These are phyloP conservation scores for Sugiyamaella sp. DNA, from an alignment of 1,139 yeast species.

Conservation along the genomic window DNA sequence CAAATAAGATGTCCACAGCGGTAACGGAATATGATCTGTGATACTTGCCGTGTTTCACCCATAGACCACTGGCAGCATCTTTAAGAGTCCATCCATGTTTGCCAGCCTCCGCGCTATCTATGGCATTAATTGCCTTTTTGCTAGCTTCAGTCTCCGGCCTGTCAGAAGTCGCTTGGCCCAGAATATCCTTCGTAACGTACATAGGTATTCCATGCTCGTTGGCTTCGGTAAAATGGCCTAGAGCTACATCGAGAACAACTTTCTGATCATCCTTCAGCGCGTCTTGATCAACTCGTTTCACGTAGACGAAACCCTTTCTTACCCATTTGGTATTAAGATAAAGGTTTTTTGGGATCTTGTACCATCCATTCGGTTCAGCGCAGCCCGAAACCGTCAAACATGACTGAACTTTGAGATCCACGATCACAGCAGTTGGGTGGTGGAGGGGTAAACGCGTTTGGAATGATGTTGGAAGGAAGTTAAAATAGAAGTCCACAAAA, in stretches of 20 bases:
- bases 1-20: slow-evolving; percentile 68
- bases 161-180: slow-evolving; percentile 3
- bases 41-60: slow-evolving; percentile 52
- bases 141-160: slow-evolving; percentile 12
- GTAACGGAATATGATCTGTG: slow-evolving; percentile 44
- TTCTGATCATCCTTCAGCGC: slow-evolving; percentile 32
- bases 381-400: slow-evolving; percentile 39
- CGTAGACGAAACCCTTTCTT: slow-evolving; percentile 36
- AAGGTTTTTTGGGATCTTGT: slow-evolving; percentile 41
- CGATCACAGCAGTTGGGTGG: slow-evolving; percentile 38
- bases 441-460: slow-evolving; percentile 38
- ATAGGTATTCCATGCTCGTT: slow-evolving; percentile 29
- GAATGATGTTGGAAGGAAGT: slow-evolving; percentile 39
- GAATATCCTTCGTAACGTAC: slow-evolving; percentile 27
- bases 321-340: slow-evolving; percentile 40
- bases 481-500: slow-evolving; percentile 37
- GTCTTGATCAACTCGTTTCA: slow-evolving; percentile 35
- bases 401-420: slow-evolving; percentile 38
- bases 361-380: slow-evolving; percentile 38
- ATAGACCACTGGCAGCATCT: slow-evolving; percentile 40
- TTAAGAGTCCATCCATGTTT: slow-evolving; percentile 16
- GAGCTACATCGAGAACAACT: slow-evolving; percentile 40
- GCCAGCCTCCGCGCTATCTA: slow-evolving; percentile 14
- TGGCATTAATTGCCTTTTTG: slow-evolving; percentile 18
- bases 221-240: slow-evolving; percentile 21